Percentiles rank a stretch among this genome's conserved stretches.
These are phyloP conservation scores for Pythium phragmitis DNA, from an alignment of 352 stramenopile species.

Conservation along the genomic window DNA sequence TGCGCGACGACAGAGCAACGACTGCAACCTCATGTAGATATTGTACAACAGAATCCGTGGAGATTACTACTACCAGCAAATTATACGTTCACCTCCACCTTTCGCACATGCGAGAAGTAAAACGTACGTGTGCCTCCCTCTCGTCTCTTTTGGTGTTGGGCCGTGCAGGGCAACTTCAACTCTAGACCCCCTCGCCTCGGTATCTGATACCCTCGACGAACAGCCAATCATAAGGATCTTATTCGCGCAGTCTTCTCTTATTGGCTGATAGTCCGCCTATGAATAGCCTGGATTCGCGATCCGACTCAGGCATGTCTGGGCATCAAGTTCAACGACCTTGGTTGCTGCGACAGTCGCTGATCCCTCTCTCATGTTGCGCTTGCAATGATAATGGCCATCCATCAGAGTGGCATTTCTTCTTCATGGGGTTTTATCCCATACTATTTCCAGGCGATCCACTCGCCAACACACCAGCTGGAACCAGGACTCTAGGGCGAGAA, in stretches of 20 bases:
- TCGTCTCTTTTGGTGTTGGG: too few relatives aligned
- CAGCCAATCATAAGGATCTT: constrained; percentile 25
- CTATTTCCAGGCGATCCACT: constrained; percentile 26
- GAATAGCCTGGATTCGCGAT: constrained; percentile 28
- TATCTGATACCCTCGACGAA: too few relatives aligned
- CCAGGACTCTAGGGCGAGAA: constrained; percentile 30
- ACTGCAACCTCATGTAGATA: constrained; percentile 55
- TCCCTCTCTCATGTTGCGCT: background rate
- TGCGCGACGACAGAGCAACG: constrained; percentile 26
- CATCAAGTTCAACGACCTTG: background rate
- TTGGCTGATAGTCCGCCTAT: constrained; percentile 25
- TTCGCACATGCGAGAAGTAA: too few relatives aligned
- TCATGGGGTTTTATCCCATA: background rate
- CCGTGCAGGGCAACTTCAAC: too few relatives aligned
- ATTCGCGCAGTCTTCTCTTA: constrained; percentile 1
- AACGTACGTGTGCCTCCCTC: too few relatives aligned
- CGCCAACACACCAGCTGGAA: background rate
- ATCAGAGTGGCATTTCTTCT: background rate
- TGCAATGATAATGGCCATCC: constrained; percentile 7
- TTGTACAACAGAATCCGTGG: background rate
- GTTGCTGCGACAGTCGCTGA: constrained; percentile 11
- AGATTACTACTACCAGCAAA: too few relatives aligned
- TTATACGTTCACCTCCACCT: too few relatives aligned
- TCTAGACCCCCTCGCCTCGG: too few relatives aligned
- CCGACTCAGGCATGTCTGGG: constrained; percentile 23